Evolutionary conservation across 2,329 filamentous ascomycete genomes (phyloP).

Genomic region (Paecilomyces niveus): DNA sequence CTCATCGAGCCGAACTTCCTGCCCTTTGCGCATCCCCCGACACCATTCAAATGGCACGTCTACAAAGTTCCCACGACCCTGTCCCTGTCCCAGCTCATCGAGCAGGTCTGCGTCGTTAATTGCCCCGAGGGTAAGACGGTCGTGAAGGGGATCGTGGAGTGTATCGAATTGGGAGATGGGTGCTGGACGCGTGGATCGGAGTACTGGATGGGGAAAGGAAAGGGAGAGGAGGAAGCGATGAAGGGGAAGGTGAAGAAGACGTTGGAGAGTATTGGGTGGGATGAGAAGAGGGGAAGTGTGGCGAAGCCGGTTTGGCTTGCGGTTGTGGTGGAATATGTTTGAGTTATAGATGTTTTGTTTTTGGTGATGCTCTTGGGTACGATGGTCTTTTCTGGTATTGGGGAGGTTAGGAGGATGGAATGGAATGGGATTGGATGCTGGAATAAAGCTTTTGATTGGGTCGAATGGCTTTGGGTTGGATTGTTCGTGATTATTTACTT

Average conservation of each 20-base stretch:
- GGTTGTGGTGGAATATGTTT: conserved; percentile 1
- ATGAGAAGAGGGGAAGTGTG: conserved; percentile 26
- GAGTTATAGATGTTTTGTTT: neutral
- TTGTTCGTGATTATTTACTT: too few relatives aligned
- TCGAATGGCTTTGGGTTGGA: too few relatives aligned
- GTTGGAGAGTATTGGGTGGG: conserved; percentile 55
- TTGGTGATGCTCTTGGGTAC: neutral
- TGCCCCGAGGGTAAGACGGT: conserved; percentile 14
- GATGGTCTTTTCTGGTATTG: neutral
- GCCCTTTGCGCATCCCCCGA: conserved; percentile 20
- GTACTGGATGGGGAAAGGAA: conserved; percentile 38
- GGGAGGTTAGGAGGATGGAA: neutral
- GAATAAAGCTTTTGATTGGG: too few relatives aligned
- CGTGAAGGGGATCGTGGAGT: conserved; percentile 50
- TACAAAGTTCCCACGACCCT: conserved; percentile 48
- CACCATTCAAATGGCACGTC: conserved; percentile 41
- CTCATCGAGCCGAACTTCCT: conserved; percentile 42
- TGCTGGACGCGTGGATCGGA: conserved; percentile 53
- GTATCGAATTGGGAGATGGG: conserved; percentile 48
- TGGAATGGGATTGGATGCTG: neutral
- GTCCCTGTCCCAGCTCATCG: conserved; percentile 51
- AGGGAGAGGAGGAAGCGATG: conserved; percentile 9
- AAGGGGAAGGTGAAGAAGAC: conserved; percentile 43
- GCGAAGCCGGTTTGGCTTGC: conserved; percentile 16
- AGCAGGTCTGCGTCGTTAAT: conserved; percentile 53